Evolutionary conservation across 495 filamentous ascomycete species (phyloP), one percentile per base, ranked within the genome.

Genomic region (Penicillium mononematosum): DNA sequence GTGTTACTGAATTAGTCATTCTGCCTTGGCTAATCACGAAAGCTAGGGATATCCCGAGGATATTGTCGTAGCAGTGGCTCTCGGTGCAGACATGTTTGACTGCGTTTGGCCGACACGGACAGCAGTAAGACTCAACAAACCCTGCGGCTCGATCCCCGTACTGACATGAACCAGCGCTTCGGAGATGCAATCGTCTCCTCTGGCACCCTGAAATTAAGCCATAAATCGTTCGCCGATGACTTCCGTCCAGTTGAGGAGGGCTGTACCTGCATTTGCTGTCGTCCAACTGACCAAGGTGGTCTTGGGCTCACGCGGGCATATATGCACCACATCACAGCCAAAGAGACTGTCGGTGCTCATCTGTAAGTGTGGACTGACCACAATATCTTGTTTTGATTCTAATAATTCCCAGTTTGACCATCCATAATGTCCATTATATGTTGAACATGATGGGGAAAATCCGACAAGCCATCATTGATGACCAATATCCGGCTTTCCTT

Each of bases 21-120:
- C 29, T 20, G 17, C 43, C 24, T 17, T 22, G 24, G 27, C 63
- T 75, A 27, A 72, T 52, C 9, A 22, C 27, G 22, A 10, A 7
- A 17, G 44, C 0, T 55, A 86, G 83, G 87, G 94, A 31, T 98
- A 96, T 69, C 94, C 94, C 1, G 94, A 97, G 69, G 94, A 98
- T 70, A 78, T 98, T 51, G 78, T 98, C 12, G 91, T 98, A 14
- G 91, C 89, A 50, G 81, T 96, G 12, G 94, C 94, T 11, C 81
- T 98, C 5, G 94, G 94, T 5, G 94, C 95, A 22, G 94, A 98
- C 68, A 98, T 98, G 95, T 98, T 98, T 70, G 94, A 98, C 75
- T 98, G 95, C 66, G 94, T 98, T 6, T 98, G 95, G 95, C 95
- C 93, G 8, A 98, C 94, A 24, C 81, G 94, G 41, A 98, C 94